Evolutionary conservation across 1,139 yeast genomes (phyloP).

Genomic region (Nakaseomyces nivariensis): DNA sequence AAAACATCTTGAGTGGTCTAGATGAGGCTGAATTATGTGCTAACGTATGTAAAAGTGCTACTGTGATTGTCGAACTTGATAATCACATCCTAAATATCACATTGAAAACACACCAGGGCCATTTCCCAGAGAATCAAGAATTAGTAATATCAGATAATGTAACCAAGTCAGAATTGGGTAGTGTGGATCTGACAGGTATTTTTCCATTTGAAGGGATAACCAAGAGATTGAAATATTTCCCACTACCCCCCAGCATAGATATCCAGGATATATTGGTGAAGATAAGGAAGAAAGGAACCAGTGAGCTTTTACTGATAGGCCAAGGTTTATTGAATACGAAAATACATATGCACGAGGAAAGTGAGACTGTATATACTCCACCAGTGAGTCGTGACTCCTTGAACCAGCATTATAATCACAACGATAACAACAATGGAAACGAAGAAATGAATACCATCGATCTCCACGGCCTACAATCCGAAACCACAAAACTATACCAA

Average conservation of each 20-base stretch:
- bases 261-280: neutral
- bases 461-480: neutral
- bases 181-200: neutral
- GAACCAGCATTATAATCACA: no score
- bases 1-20: neutral
- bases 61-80: neutral
- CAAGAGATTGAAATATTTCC: neutral
- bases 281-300: neutral
- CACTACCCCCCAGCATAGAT: neutral
- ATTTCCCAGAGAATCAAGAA: neutral
- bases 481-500: neutral
- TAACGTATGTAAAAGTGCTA: neutral
- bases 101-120: neutral
- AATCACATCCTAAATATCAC: neutral
- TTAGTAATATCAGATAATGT: neutral
- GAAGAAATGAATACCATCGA: neutral
- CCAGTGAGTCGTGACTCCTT: neutral
- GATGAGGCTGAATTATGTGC: neutral
- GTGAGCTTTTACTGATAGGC: neutral
- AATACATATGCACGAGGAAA: neutral
- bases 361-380: neutral
- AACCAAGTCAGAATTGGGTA: neutral
- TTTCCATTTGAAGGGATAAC: neutral
- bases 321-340: neutral
- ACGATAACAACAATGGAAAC: neutral